These are phyloP conservation scores for Persicaria maculosa DNA, from an alignment of 148 eudicot species.

Conservation along the genomic window DNA sequence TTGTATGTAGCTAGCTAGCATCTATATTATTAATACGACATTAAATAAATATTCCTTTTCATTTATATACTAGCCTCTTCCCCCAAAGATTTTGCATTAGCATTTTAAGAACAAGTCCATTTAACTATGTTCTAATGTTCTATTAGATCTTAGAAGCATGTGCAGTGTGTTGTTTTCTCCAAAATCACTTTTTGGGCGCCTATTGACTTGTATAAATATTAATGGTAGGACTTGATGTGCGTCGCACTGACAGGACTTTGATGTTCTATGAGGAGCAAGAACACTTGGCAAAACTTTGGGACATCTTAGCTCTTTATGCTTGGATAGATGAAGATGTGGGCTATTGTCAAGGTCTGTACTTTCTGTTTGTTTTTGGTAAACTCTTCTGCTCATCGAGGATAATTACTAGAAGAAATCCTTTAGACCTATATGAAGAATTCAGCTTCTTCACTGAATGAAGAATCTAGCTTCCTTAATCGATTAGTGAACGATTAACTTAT, in stretches of 20 bases:
- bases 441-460: neutral
- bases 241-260: slow-evolving; percentile 86
- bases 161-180: neutral
- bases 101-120: neutral
- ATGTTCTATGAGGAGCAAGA: slow-evolving; percentile 83
- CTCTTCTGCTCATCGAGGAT: neutral
- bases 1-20: neutral
- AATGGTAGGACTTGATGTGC: slow-evolving; percentile 84
- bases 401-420: neutral
- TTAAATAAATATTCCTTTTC: neutral
- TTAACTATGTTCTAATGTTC: too few species aligned
- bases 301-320: slow-evolving; percentile 76
- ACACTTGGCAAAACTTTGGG: slow-evolving; percentile 91
- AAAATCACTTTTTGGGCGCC: neutral
- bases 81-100: neutral
- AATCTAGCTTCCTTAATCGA: neutral
- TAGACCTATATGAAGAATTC: neutral
- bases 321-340: slow-evolving; percentile 92
- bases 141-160: too few species aligned
- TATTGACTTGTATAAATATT: slow-evolving; percentile 18
- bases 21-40: too few species aligned
- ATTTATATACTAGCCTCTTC: too few species aligned
- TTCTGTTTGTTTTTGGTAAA: neutral
- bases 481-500: neutral
- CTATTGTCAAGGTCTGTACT: slow-evolving; percentile 75